phyloP scores from a whole-genome alignment of 116 monocot genomes.

The Dioscorea cayenensis region DNA sequence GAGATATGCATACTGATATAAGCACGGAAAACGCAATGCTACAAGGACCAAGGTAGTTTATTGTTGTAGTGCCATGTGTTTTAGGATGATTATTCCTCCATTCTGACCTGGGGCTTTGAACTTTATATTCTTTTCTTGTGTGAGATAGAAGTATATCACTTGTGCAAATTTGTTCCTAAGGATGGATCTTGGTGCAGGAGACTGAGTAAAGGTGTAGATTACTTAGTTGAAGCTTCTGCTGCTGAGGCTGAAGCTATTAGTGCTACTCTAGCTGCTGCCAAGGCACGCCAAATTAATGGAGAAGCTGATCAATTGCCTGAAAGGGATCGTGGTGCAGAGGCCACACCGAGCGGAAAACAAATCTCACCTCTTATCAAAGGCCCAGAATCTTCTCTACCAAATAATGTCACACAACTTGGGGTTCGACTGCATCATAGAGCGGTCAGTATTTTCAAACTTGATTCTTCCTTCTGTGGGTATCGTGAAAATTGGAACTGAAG shows the following conservation, averaged over 20 bases:
- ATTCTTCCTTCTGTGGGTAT: background rate
- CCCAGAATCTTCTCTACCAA: constrained; percentile 46
- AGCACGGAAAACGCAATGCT: constrained; percentile 90
- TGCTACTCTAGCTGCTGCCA: constrained; percentile 95
- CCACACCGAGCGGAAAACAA: constrained; percentile 68
- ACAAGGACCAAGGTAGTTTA: constrained; percentile 60
- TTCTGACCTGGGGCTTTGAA: background rate
- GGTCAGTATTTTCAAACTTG: constrained; percentile 29
- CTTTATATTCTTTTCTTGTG: background rate
- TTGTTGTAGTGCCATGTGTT: background rate
- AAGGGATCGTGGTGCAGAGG: constrained; percentile 64
- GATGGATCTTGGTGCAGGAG: constrained; percentile 50
- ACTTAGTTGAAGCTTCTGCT: constrained; percentile 91
- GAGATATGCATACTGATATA: constrained; percentile 89
- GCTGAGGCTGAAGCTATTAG: constrained; percentile 98
- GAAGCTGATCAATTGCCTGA: constrained; percentile 57
- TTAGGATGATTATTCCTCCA: background rate
- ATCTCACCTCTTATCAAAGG: constrained; percentile 57
- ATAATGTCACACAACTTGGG: constrained; percentile 48
- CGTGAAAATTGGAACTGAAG: background rate
- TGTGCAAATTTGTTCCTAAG: constrained; percentile 8
- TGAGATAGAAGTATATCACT: background rate
- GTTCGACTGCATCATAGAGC: constrained; percentile 97
- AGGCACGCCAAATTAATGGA: constrained; percentile 84
- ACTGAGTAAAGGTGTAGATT: constrained; percentile 89